Conservation (phyloP, 1,284 basidiomycete genomes). For the Amylostereum chailletii region DNA sequence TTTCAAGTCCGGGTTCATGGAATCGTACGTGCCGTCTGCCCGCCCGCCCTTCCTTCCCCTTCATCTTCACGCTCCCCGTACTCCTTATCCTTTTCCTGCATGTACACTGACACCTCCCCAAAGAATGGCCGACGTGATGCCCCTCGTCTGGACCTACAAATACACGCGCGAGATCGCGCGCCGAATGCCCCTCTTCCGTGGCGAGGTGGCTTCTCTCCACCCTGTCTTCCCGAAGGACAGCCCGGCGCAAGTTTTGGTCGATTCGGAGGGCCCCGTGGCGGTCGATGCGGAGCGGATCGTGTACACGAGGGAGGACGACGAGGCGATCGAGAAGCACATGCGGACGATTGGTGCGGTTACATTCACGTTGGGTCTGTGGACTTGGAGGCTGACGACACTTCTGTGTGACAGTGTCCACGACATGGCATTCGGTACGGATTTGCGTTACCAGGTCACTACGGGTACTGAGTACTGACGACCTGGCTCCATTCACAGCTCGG, state of each 20-base stretch:
- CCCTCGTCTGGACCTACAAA: constrained; percentile 51
- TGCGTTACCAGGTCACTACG: too few relatives aligned
- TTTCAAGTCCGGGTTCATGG: constrained; percentile 25
- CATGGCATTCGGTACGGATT: constrained; percentile 37
- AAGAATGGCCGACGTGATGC: constrained; percentile 44
- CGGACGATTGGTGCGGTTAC: too few relatives aligned
- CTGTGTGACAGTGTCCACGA: constrained; percentile 19
- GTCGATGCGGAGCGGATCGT: constrained; percentile 35
- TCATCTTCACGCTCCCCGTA: not conserved
- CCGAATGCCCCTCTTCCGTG: constrained; percentile 46
- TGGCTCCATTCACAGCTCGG: constrained; percentile 24
- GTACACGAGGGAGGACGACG: constrained; percentile 50
- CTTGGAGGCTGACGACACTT: too few relatives aligned
- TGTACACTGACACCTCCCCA: too few relatives aligned
- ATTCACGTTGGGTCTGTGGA: constrained; percentile 22
- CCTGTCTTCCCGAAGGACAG: constrained; percentile 42
- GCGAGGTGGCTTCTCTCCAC: constrained; percentile 36
- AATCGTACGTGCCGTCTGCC: constrained; percentile 7
- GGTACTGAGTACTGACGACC: too few relatives aligned
- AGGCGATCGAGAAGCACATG: constrained; percentile 28
- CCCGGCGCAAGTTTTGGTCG: constrained; percentile 26
- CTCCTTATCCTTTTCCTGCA: not conserved
- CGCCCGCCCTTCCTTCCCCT: too few relatives aligned
- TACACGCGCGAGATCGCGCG: constrained; percentile 46
- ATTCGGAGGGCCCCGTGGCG: constrained; percentile 25